These are phyloP conservation scores for Colletotrichum horii DNA, from an alignment of 2,329 filamentous ascomycete genomes.

Conservation along the genomic window DNA sequence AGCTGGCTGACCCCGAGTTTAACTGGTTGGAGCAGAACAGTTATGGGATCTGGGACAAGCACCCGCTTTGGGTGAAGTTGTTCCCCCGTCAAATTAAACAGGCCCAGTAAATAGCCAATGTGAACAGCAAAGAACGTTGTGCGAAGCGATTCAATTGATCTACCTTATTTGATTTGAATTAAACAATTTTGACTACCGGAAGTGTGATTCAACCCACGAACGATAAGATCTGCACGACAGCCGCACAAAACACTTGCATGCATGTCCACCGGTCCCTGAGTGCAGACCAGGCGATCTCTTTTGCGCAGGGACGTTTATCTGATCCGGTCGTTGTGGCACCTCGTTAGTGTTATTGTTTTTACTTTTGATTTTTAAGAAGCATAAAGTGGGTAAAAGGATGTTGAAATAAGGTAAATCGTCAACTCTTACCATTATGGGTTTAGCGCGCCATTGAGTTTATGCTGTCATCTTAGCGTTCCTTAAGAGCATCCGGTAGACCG, in stretches of 20 bases:
- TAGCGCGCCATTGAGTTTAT: neutral
- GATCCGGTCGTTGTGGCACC: neutral
- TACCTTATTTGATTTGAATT: neutral
- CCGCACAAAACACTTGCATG: neutral
- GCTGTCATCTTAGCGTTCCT: neutral
- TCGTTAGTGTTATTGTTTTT: neutral
- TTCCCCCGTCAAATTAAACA: neutral
- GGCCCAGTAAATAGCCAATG: neutral
- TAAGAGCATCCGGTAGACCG: neutral
- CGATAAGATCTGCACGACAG: neutral
- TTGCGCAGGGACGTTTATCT: neutral
- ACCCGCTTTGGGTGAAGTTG: constrained; percentile 13
- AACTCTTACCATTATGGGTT: neutral
- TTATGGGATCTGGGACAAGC: constrained; percentile 19
- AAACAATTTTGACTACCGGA: neutral
- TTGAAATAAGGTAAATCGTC: neutral
- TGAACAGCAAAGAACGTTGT: no score
- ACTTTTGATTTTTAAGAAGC: neutral
- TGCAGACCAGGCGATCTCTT: neutral
- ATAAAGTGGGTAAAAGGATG: neutral
- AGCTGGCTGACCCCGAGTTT: constrained; percentile 35
- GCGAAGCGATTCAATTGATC: neutral
- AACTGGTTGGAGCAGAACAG: constrained; percentile 36
- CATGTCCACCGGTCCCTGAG: neutral
- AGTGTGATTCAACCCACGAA: neutral